A percentile compares a stretch with the other conserved stretches of the same genome.
Evolutionary conservation across 805 yeast species (phyloP).

Genomic region (Metschnikowia borealis): DNA sequence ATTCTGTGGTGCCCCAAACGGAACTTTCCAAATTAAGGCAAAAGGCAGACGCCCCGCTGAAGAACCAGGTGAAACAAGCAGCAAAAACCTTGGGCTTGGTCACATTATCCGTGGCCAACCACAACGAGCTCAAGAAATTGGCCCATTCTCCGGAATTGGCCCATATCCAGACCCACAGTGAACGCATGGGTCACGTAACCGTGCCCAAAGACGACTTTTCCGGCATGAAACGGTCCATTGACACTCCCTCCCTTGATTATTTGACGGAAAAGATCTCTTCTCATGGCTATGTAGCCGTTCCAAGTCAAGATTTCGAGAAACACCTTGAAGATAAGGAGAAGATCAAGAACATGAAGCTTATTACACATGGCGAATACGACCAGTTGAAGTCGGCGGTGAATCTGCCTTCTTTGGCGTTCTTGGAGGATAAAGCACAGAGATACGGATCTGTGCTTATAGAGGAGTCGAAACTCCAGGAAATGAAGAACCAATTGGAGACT

Average conservation of each 20-base stretch:
- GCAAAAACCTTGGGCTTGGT: slow-evolving; percentile 8
- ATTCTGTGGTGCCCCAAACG: slow-evolving; percentile 6
- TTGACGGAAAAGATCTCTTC: slow-evolving; percentile 14
- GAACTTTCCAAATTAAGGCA: slow-evolving; percentile 9
- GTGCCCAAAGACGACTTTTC: slow-evolving; percentile 17
- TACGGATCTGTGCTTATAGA: slow-evolving; percentile 13
- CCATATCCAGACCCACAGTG: slow-evolving; percentile 22
- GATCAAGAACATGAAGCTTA: slow-evolving; percentile 24
- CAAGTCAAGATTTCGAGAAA: slow-evolving; percentile 16
- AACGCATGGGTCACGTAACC: slow-evolving; percentile 15
- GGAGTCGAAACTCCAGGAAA: slow-evolving; percentile 10
- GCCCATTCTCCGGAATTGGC: slow-evolving; percentile 25
- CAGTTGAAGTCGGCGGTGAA: slow-evolving; percentile 8
- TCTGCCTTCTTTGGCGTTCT: slow-evolving; percentile 14
- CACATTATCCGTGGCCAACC: slow-evolving; percentile 4
- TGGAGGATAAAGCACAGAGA: slow-evolving; percentile 15
- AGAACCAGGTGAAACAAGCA: slow-evolving; percentile 8
- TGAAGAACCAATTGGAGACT: slow-evolving; percentile 15
- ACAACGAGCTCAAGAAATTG: slow-evolving; percentile 4
- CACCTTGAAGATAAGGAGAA: slow-evolving; percentile 27
- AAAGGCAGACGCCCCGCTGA: slow-evolving; percentile 10
- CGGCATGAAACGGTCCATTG: slow-evolving; percentile 12
- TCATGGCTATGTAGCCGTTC: slow-evolving; percentile 18
- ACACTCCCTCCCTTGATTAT: slow-evolving; percentile 20
- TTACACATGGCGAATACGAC: slow-evolving; percentile 18